These are phyloP conservation scores for Skeletonema potamos DNA, from an alignment of 108 stramenopile genomes.

Conservation along the genomic window DNA sequence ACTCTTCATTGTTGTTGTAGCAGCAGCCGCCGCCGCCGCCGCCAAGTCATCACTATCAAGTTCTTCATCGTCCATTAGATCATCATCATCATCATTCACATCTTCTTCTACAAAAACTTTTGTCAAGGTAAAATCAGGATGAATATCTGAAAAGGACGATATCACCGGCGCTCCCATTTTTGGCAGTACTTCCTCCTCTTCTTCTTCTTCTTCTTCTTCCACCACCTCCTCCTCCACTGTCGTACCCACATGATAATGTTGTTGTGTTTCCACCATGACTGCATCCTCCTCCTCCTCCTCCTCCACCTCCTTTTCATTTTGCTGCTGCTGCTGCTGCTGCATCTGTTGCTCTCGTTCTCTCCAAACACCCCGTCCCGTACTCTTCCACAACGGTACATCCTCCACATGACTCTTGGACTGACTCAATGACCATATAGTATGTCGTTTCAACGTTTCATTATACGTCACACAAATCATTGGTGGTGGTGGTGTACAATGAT, in stretches of 20 bases:
- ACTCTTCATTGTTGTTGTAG: not conserved
- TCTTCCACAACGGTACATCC: conserved; percentile 38
- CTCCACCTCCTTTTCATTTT: too few relatives aligned
- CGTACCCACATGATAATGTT: not conserved
- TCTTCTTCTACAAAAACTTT: conserved; percentile 18
- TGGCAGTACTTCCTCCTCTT: not conserved
- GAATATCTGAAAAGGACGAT: conserved; percentile 37
- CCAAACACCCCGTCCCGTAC: conserved; percentile 34
- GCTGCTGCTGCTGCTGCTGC: too few relatives aligned
- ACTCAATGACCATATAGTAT: conserved; percentile 37
- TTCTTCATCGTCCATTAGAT: not conserved
- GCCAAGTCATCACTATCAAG: conserved; percentile 1
- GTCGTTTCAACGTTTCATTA: conserved; percentile 15
- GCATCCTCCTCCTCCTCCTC: not conserved
- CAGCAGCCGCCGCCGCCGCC: not conserved
- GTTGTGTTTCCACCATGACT: not conserved
- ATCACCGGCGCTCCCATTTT: not conserved
- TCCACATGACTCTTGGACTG: conserved; percentile 14
- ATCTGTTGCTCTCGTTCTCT: not conserved
- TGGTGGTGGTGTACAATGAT: not conserved
- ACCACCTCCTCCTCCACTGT: not conserved
- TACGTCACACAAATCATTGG: conserved; percentile 45
- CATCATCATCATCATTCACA: not conserved
- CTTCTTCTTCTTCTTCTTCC: not conserved
- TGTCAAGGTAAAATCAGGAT: conserved; percentile 38